Evolutionary conservation across 1,284 basidiomycete genomes (phyloP), one percentile per base, ranked within the genome.

Genomic region (Ganoderma leucocontextum): DNA sequence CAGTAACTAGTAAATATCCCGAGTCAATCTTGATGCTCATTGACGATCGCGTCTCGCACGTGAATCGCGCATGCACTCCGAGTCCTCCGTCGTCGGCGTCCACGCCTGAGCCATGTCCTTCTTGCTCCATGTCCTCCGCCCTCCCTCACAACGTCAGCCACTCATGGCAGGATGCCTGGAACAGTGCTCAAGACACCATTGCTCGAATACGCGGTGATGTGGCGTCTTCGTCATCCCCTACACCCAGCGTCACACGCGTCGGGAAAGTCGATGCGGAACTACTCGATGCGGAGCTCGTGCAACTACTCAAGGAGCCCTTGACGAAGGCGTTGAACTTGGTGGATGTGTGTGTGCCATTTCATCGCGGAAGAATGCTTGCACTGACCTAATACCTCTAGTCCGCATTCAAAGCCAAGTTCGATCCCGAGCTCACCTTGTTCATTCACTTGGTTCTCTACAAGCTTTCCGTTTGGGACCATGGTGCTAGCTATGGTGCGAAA

Each of bases 261-360:
- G 93, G 93, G 35, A 95, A 98, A 81, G 88, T 99, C 60, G 98
- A 99, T 80, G 91, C 97, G 0, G 93, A 96, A 75, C 85, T 97
- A 38, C 87, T 99, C 58, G 98, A 99, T 81, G 89, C 92, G 69
- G 96, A 99, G 73, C 87, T 99, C 19, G 89, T 93, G 22, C 87
- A 91, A 35, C 83, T 98, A 70, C 86, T 99, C 22, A 89, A 90
- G 73, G 94, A 95, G 65, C 95, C 95, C n/a, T 80, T 99, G 57
- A 85, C 85, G 70, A 91, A 89, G 71, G 90, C 95, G 0, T 79
- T 98, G n/a, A 83, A 85, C 57, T 81, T 90, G 19, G 83, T 94
- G 60, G 88, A 88, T 72, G 95, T 96, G 80, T 70, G 89, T 70
- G 89, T 82, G 4, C 29, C 7, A 5, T 42, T 7, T 0, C 25